Conservation (phyloP, 441 rosid genomes). For the Daphne laureola region DNA sequence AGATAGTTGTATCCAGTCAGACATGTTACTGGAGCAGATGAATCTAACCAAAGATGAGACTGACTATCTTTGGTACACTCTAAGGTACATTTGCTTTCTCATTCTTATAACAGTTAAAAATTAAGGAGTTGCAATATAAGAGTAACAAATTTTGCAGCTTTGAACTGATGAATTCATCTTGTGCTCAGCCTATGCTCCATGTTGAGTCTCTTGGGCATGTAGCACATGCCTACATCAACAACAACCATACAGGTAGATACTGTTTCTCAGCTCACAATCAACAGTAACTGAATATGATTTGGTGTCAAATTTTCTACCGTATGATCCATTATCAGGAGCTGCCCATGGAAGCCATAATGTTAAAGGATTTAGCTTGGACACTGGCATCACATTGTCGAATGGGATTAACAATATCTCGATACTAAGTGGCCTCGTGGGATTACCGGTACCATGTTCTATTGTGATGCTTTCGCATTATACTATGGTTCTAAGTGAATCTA, state of each 20-base stretch:
- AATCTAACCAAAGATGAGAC: slow-evolving; percentile 48
- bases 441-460: slow-evolving; percentile 38
- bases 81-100: slow-evolving; percentile 27
- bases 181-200: slow-evolving; percentile 36
- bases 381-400: slow-evolving; percentile 26
- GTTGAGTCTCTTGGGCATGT: slow-evolving; percentile 50
- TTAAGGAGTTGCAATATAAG: not conserved
- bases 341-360: slow-evolving; percentile 56
- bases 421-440: slow-evolving; percentile 61
- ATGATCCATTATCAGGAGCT: slow-evolving; percentile 25
- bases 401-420: slow-evolving; percentile 49
- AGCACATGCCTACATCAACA: slow-evolving; percentile 43
- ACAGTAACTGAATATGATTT: not conserved
- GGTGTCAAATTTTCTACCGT: not conserved
- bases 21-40: slow-evolving; percentile 47
- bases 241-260: slow-evolving; percentile 27
- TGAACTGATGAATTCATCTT: slow-evolving; percentile 33
- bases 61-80: slow-evolving; percentile 66
- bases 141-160: slow-evolving; percentile 24
- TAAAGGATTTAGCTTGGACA: slow-evolving; percentile 34
- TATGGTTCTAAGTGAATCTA: not conserved
- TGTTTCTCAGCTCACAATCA: not conserved
- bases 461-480: not conserved
- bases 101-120: not conserved
- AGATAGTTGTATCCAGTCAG: slow-evolving; percentile 28